Evolutionary conservation across 2,329 filamentous ascomycete genomes (phyloP), one percentile per base, ranked within the genome.

Genomic region (Cercospora berteroae): DNA sequence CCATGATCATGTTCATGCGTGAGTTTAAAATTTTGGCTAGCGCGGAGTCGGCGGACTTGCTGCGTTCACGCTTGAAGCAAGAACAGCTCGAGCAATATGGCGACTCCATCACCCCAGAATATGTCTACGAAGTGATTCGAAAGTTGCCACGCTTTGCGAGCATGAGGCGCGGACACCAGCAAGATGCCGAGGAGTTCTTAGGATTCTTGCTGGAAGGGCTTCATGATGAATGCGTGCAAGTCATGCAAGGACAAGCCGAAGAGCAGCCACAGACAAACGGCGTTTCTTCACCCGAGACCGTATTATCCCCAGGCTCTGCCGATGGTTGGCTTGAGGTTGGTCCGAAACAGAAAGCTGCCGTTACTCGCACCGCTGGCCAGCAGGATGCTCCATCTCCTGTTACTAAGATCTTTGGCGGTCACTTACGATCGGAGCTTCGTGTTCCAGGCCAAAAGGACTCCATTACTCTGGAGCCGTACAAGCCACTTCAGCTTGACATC

Each of bases 101-200:
- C 52, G 93, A 97, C 64, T 86, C 94, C 2, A 94, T 99, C 68
- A 94, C 89, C 20, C 95, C 95, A 0, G 93, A 97, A 76, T 97
- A 96, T 78, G 92, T 99, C 20, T 99, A 98, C 77, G 91, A 97
- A 69, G 92, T 93, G 48, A 96, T 98, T 76, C 89, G 91, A 74
- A 88, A 91, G 74, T 84, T 97, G 66, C 90, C 93, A 52, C 89
- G 93, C 63, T 99, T 99, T 79, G 89, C 92, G 25, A 92, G 90
- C 76, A 97, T 99, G 93, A 89, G 91, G 89, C 91, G 93, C 68
- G 95, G 95, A 16, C 94, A 97, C 74, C 95, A 99, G 78, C 94
- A 99, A 83, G 95, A 99, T 81, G 95, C 95, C 1, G 93, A 99
- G 77, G 95, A 99, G 76, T 99, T 99, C 73, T 83, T 99, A 25